These are phyloP conservation scores for Stropharia rugosoannulata DNA, from an alignment of 768 basidiomycete genomes.

Conservation along the genomic window DNA sequence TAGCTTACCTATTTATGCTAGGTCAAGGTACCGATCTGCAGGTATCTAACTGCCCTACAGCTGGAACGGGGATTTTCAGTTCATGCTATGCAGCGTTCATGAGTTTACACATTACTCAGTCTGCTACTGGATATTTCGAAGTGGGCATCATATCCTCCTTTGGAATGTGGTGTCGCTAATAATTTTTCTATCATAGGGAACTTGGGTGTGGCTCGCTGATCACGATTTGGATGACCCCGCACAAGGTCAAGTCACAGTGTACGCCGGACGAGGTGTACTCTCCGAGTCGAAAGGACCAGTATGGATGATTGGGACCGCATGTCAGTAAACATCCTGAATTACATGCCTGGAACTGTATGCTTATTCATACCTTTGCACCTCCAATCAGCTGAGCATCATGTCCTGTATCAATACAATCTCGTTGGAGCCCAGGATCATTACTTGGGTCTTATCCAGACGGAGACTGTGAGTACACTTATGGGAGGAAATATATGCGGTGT, in stretches of 20 bases:
- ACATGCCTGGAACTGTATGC: slow-evolving; percentile 16
- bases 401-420: slow-evolving; percentile 69
- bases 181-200: slow-evolving; percentile 41
- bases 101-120: slow-evolving; percentile 55
- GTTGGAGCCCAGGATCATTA: slow-evolving; percentile 64
- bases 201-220: slow-evolving; percentile 85
- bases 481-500: neutral
- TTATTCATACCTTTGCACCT: neutral
- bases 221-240: slow-evolving; percentile 67
- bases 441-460: slow-evolving; percentile 73
- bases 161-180: neutral
- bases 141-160: slow-evolving; percentile 25
- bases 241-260: slow-evolving; percentile 50
- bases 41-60: slow-evolving; percentile 39
- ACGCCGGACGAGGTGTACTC: slow-evolving; percentile 69
- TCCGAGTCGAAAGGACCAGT: slow-evolving; percentile 76
- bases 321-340: neutral
- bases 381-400: slow-evolving; percentile 65
- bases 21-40: slow-evolving; percentile 56
- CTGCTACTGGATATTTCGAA: slow-evolving; percentile 63
- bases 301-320: slow-evolving; percentile 76
- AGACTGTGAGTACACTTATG: slow-evolving; percentile 48
- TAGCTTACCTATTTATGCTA: slow-evolving; percentile 13
- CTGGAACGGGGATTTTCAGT: slow-evolving; percentile 34
- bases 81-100: slow-evolving; percentile 68